These are phyloP conservation scores for Globisporangium polare DNA, from an alignment of 352 stramenopile genomes.

Conservation along the genomic window DNA sequence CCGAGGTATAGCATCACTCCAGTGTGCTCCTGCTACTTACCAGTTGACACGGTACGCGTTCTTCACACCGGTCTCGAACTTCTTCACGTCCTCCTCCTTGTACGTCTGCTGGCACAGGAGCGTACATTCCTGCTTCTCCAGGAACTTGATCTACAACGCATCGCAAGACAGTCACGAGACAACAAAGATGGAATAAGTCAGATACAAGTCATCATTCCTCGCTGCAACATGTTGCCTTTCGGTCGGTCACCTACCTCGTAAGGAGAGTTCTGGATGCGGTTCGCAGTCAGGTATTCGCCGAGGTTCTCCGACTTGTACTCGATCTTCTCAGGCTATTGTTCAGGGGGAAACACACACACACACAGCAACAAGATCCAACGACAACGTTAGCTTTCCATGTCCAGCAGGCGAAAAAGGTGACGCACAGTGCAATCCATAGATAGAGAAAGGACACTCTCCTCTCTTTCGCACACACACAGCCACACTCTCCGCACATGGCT, in stretches of 20 bases:
- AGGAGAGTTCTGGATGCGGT: constrained; percentile 98
- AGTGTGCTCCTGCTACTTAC: constrained; percentile 30
- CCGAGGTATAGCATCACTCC: background rate
- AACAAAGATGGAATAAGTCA: background rate
- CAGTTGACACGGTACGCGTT: constrained; percentile 98
- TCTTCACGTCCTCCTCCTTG: constrained; percentile 91
- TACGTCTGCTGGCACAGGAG: constrained; percentile 81
- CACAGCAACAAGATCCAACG: background rate
- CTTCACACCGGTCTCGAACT: constrained; percentile 93
- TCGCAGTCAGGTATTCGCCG: constrained; percentile 97
- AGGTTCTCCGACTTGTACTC: constrained; percentile 99
- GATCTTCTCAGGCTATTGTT: constrained; percentile 69
- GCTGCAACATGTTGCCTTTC: background rate
- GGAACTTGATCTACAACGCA: constrained; percentile 75
- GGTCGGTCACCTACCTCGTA: constrained; percentile 69
- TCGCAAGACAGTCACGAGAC: background rate
- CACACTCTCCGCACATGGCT: background rate
- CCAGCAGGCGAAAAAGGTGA: background rate
- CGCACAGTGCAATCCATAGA: too few species aligned
- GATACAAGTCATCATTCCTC: background rate
- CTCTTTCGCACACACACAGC: background rate
- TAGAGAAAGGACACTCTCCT: background rate
- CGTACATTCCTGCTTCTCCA: constrained; percentile 65
- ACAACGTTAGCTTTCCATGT: constrained; percentile 1
- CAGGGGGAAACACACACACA: constrained; percentile 10